Evolutionary conservation across 2,329 filamentous ascomycete genomes (phyloP).

Genomic region (Ophiostoma sp.): DNA sequence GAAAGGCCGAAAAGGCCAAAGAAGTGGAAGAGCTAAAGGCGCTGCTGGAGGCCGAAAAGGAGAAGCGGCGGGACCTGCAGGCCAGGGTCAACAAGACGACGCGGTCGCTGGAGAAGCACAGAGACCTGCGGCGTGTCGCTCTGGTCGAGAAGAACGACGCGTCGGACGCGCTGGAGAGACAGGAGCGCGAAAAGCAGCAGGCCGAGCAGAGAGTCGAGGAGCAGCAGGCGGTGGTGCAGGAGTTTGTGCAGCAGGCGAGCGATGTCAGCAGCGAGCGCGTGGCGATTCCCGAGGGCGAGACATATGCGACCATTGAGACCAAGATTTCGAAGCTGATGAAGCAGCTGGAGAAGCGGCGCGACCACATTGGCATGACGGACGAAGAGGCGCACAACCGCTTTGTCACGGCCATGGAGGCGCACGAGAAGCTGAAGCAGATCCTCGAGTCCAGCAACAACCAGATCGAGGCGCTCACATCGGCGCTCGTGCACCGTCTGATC

Average conservation of each 20-base stretch:
- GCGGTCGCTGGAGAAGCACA: slow-evolving; percentile 12
- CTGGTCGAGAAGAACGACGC: slow-evolving; percentile 59
- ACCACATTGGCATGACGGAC: slow-evolving; percentile 57
- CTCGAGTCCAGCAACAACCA: slow-evolving; percentile 43
- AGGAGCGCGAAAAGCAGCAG: slow-evolving; percentile 41
- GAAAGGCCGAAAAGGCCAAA: slow-evolving; percentile 46
- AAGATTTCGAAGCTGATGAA: slow-evolving; percentile 52
- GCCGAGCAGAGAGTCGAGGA: slow-evolving; percentile 40
- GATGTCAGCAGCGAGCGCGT: slow-evolving; percentile 52
- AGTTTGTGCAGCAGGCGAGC: slow-evolving; percentile 52
- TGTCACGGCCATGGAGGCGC: slow-evolving; percentile 36
- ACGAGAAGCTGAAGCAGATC: slow-evolving; percentile 41
- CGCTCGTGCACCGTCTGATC: slow-evolving; percentile 62
- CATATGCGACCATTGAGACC: slow-evolving; percentile 48
- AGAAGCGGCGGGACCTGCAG: background rate
- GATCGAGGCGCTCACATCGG: slow-evolving; percentile 45
- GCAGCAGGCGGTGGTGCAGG: slow-evolving; percentile 45
- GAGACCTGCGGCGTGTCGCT: slow-evolving; percentile 47
- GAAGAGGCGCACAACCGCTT: slow-evolving; percentile 56
- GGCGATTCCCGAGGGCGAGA: slow-evolving; percentile 60
- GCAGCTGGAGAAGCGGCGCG: slow-evolving; percentile 54
- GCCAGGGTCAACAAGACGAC: slow-evolving; percentile 24
- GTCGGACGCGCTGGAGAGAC: slow-evolving; percentile 35
- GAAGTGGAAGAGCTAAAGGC: slow-evolving; percentile 40
- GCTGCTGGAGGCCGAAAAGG: slow-evolving; percentile 14